Base-by-base conservation (phyloP, 2,329 filamentous ascomycete genomes). In the Colletotrichum noveboracense region DNA sequence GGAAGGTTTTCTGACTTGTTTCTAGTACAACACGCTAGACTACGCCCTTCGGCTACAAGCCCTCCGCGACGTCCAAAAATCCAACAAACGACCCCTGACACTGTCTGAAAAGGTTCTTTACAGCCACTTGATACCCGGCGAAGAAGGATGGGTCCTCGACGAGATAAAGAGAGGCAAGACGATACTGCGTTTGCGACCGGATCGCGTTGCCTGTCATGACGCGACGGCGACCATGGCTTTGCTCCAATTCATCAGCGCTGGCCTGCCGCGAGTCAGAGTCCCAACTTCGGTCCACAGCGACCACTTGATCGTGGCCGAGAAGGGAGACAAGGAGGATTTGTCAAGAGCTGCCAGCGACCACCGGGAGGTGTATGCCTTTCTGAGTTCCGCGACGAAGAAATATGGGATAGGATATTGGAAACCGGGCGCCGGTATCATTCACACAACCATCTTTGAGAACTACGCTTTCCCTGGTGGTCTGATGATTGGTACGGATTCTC, bases 361-460 rank as follows among this genome's bases (percentile, higher is more conserved):
- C 66, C 73, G 78, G 16, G 85, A 87, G 48, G 84, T 86, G 0
- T 86, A 86, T 68, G 81, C 81, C 0, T 86, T 86, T 48, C 76
- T 85, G 6, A 81, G 81, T 65, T 85, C 82, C 48, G 83, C 83
- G 0, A 84, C 84, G 10, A 85, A 85, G 76, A 88, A 87, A 75
- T 88, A 89, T 30, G 85, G 86, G 1, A 88, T 89, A 65, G 83
- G 82, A 1, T 85, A 82, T 58, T 85, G 83, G 83, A 84, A 84
- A 30, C 80, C 82, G 16, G 82, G 81, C 3, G 83, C 83, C 0
- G 83, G 83, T 5, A 84, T 85, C 16, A 84, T 86, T 24, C 85
- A 86, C 76, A 83, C 80, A 1, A 85, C 83, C 1, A 82, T 86
- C 21, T 84, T 86, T 52, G 85, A 86, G 75, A 85, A 86, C 66